Base-by-base conservation (phyloP, 371 early-diverging fungal genomes). In the Mucor piriformis region DNA sequence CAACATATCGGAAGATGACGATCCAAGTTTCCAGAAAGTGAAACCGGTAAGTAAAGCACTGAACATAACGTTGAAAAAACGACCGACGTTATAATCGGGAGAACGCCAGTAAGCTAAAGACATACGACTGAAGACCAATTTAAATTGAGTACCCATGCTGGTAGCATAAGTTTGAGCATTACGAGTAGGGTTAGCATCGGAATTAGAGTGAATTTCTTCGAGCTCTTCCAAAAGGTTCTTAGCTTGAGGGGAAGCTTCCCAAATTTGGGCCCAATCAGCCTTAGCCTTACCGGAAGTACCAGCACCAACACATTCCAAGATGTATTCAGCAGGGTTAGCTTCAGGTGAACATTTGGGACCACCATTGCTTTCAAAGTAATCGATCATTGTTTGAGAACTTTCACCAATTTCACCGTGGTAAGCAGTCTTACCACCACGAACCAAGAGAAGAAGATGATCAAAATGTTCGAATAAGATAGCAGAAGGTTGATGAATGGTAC, bases 401-500 rank as follows among this genome's bases (percentile, higher is more conserved):
- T 63, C 50, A 16, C 91, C 88, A 40, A 88, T 77, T 29, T 90
- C 84, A 54, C 93, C 94, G 75, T 87, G 90, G 70, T 92, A 94
- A 47, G 88, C 91, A n/a, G 84, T 84, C 32, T 74, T 78, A 51
- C 93, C 93, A 55, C 93, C 93, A 38, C 89, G 85, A 6, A 89
- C 91, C 24, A 93, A 75, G 4, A 94, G 76, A 32, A 94, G 61
- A 27, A 94, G 66, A 27, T 89, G 83, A 64, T 93, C 92, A 66
- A 93, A 94, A 62, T 87, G 82, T 60, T 87, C 87, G 69, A 93
- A 93, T 35, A 94, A 78, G 50, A 87, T 74, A 24, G 91, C 83
- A 3, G 89, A 88, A 40, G 95, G 95, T 69, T 93, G 95, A 74
- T 94, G 95, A 49, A 93, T 93, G 11, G 94, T 91, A 76, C 91